Conservation (phyloP, 2,329 filamentous ascomycete species). For the Mycosphaerella sp. region DNA sequence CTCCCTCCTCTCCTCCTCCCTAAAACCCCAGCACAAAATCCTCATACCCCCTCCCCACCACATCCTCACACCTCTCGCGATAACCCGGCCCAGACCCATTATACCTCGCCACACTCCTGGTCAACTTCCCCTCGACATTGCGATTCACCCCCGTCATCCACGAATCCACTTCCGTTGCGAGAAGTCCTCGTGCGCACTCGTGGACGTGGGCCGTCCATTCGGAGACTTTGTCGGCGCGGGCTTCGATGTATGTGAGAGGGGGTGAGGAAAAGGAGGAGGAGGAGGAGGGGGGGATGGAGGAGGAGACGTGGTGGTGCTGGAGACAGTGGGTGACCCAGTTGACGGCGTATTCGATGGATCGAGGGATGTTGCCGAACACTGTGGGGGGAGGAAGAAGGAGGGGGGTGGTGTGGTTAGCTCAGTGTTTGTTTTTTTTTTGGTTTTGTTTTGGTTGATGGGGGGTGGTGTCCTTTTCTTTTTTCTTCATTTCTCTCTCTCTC, state of each 20-base stretch:
- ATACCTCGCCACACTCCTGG: constrained; percentile 45
- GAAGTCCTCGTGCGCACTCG: constrained; percentile 41
- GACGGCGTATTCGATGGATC: constrained; percentile 31
- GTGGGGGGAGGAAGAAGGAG: too few species aligned
- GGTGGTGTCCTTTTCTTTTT: too few species aligned
- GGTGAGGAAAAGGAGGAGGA: too few species aligned
- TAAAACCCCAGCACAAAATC: constrained; percentile 17
- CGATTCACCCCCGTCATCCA: constrained; percentile 54
- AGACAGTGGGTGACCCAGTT: constrained; percentile 14
- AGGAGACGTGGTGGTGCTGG: too few species aligned
- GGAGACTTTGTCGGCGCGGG: constrained; percentile 8
- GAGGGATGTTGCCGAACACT: constrained; percentile 37
- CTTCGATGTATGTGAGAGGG: constrained; percentile 6
- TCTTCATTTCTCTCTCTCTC: too few species aligned
- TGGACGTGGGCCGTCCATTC: constrained; percentile 39
- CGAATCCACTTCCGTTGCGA: constrained; percentile 46
- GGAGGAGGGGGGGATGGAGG: too few species aligned
- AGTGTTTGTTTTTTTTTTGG: too few species aligned
- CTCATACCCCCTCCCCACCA: constrained; percentile 23
- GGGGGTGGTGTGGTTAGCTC: too few species aligned
- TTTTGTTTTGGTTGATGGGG: too few species aligned
- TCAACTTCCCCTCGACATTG: constrained; percentile 45
- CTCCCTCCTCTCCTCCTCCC: background rate
- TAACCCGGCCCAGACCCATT: constrained; percentile 43
- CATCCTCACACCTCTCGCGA: constrained; percentile 32